Base-by-base conservation (phyloP, 768 basidiomycete species). In the Boletus bicolor region DNA sequence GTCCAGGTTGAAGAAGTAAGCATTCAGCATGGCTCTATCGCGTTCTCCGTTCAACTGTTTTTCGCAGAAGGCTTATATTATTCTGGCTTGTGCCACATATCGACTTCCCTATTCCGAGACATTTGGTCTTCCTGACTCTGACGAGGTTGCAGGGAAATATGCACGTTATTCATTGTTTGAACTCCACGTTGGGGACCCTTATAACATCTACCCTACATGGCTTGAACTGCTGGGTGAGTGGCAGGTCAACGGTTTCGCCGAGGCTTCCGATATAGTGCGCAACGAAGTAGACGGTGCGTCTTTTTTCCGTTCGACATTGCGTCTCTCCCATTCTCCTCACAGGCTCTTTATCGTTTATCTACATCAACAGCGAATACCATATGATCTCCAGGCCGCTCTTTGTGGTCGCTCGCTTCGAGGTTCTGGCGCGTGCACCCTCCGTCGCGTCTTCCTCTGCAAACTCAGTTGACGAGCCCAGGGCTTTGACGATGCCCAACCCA, bases 401-500 rank as follows among this genome's bases (percentile, higher is more conserved):
- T 10, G 58, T 80, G 6, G 59, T 76, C 17, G 12, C 68, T 14
- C 46, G 26, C 14, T 65, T 55, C 28, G 62, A 70, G 3, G 50
- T 56, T 38, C 55, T 38, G 5, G 46, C 52, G 11, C 47, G 58
- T 35, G 34, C 55, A 19, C 58, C 52, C 19, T 67, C 70, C 8
- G 37, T 47, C 9, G 44, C 59, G 14, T 58, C 64, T 48, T 69
- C 57, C 11, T 51, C 58, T 6, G 45, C 51, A 7, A 61, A 60
- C n/a, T 68, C 68, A n/a, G 35, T 41, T 4, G 68, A 69, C 0
- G 70, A 68, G 26, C 39, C 38, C 11, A 59, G 64, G 28, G 59
- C 73, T 10, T 66, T 83, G n/a, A 75, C 77, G 1, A 70, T 87
- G n/a, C 76, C 85, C 7, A 86, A 84, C 56, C 79, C 84, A 4